Base-by-base conservation (phyloP, 2,329 filamentous ascomycete species). In the Fonsecaea erecta region DNA sequence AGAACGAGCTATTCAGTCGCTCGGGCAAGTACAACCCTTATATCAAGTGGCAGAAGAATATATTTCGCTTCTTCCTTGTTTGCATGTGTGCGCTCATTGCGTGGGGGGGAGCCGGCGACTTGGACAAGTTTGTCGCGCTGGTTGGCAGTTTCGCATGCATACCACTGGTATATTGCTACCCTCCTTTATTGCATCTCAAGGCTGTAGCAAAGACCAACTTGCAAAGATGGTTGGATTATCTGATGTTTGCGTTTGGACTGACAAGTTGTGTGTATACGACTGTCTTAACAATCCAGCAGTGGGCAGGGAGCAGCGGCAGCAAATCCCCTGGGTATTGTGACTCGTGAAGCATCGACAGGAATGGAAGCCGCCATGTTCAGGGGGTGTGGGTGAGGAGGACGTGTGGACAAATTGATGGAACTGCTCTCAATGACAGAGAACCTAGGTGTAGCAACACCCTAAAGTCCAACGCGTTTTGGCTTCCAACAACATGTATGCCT, bases 31-130 rank as follows among this genome's bases (percentile, higher is more conserved):
- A 97, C 81, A 97, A 98, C 75, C 93, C 93, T 0, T 95, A 92
- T 75, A 96, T 99, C 83, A 99, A 99, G 82, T 99, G 95, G 95
- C 91, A 98, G 84, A 99, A 99, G 87, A 99, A 99, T 73, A 82
- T 90, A 35, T 99, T 97, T 82, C 90, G 95, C 61, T 99, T 98
- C 83, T 89, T 94, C 75, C 87, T 97, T 68, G 95, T 98, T 57
- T 86, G 91, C 73, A 78, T 95, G 26, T 98, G 95, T 74, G 91
- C 93, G 0, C 79, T 88, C 64, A 90, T 99, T 70, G 94, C 94
- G 1, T 99, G 93, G 92, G 88, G 89, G 52, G 95, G 95, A 67
- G 94, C 95, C 2, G 91, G 92, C 71, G 90, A 98, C 78, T 81
- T 99, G 61, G 95, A 99, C 81, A 98, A 98, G 79, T 99, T 99